phyloP scores from a whole-genome alignment of 306 rosid species.

The Fagus crenata region DNA sequence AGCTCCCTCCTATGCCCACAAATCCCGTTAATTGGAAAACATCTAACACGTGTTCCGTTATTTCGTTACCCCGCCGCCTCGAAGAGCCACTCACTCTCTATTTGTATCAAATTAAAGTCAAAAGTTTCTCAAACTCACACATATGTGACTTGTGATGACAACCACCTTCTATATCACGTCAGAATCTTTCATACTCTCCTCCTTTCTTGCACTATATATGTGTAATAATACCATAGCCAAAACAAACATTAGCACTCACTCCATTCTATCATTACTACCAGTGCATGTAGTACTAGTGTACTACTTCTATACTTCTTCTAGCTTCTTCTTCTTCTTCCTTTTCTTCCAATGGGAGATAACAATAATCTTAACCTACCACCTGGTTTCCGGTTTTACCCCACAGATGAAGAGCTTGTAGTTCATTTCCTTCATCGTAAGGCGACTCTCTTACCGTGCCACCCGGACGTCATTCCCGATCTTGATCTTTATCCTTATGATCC shows the following conservation, averaged over 20 bases:
- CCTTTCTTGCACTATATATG: conserved; percentile 33
- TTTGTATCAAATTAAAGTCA: conserved; percentile 18
- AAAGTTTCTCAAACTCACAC: neutral
- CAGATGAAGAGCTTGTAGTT: conserved; percentile 89
- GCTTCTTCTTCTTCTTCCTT: neutral
- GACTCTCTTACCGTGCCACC: conserved; percentile 81
- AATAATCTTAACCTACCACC: conserved; percentile 85
- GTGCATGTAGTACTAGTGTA: too few relatives aligned
- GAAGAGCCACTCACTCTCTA: conserved; percentile 1
- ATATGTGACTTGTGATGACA: conserved; percentile 20
- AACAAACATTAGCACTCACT: conserved; percentile 22
- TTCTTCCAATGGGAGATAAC: conserved; percentile 49
- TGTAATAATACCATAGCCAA: conserved; percentile 35
- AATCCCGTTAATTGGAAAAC: conserved; percentile 31
- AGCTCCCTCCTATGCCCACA: neutral
- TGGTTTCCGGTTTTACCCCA: conserved; percentile 82
- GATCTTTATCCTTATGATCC: conserved; percentile 79
- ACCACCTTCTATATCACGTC: conserved; percentile 52
- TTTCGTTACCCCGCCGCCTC: conserved; percentile 19
- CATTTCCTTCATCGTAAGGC: conserved; percentile 93
- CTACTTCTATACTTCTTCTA: too few relatives aligned
- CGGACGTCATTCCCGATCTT: conserved; percentile 96
- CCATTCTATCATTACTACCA: neutral
- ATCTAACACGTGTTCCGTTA: conserved; percentile 23
- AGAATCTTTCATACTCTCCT: conserved; percentile 27